A percentile compares a stretch with the other conserved stretches of the same genome.
phyloP scores from a whole-genome alignment of 768 basidiomycete genomes.

The Tulasnella sp. region DNA sequence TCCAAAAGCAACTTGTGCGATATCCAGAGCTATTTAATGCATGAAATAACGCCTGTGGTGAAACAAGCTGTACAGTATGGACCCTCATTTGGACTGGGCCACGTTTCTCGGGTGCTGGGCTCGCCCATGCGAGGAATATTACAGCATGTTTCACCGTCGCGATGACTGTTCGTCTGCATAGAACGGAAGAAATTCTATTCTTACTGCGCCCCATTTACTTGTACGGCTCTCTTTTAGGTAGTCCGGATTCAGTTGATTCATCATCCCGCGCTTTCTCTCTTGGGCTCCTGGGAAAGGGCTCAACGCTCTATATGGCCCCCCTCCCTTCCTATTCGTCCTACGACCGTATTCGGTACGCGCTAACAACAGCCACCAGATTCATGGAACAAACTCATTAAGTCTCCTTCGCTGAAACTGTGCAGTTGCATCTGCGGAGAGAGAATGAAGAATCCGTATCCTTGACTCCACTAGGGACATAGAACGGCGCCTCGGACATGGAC shows the following conservation, averaged over 20 bases:
- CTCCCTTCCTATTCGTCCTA: background rate
- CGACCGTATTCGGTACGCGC: background rate
- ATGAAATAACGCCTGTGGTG: background rate
- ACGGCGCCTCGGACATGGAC: background rate
- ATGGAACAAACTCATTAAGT: background rate
- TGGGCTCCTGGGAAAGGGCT: background rate
- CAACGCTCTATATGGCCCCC: background rate
- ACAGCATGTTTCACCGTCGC: background rate
- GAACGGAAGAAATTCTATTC: background rate
- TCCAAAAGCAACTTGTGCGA: background rate
- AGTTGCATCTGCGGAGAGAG: background rate
- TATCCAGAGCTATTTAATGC: background rate
- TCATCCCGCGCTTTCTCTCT: background rate
- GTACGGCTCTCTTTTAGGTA: background rate
- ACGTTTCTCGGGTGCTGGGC: background rate
- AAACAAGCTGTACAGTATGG: background rate
- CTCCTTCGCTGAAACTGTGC: background rate
- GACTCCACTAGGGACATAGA: background rate
- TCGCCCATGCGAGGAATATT: background rate
- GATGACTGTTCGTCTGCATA: background rate
- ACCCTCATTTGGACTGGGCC: background rate
- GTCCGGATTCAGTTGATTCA: background rate
- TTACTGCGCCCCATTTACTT: background rate
- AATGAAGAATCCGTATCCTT: background rate
- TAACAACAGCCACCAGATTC: background rate